phyloP scores from a whole-genome alignment of 1,284 basidiomycete species.

The Moesziomyces antarcticus region DNA sequence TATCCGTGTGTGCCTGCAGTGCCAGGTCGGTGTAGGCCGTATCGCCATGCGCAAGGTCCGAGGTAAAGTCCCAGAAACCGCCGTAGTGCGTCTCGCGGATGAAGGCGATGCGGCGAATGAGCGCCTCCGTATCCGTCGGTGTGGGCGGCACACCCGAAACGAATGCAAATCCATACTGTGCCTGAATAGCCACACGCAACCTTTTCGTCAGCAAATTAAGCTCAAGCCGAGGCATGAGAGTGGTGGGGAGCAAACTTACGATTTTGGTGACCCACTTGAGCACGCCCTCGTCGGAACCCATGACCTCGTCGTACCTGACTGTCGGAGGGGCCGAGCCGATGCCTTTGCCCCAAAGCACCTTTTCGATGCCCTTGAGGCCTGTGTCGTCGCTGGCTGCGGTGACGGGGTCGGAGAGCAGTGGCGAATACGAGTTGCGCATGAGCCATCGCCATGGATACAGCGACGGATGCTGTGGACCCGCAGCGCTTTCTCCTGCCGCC shows the following conservation, averaged over 20 bases:
- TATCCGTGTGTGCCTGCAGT: slow-evolving; percentile 92
- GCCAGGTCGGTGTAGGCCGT: slow-evolving; percentile 82
- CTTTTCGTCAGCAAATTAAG: background rate
- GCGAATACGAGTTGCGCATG: slow-evolving; percentile 79
- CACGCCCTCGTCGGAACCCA: slow-evolving; percentile 78
- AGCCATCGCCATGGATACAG: slow-evolving; percentile 90
- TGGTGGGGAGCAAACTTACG: slow-evolving; percentile 72
- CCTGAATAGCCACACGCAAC: slow-evolving; percentile 12
- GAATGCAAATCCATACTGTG: slow-evolving; percentile 85
- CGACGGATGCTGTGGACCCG: slow-evolving; percentile 73
- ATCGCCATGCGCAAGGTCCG: slow-evolving; percentile 89
- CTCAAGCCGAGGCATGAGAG: background rate
- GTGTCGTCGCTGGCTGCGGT: slow-evolving; percentile 71
- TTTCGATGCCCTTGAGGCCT: slow-evolving; percentile 35
- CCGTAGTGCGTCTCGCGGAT: slow-evolving; percentile 93
- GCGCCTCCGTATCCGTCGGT: slow-evolving; percentile 83
- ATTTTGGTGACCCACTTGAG: slow-evolving; percentile 85
- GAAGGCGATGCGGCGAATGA: slow-evolving; percentile 82
- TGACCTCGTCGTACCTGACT: slow-evolving; percentile 80
- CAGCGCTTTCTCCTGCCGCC: slow-evolving; percentile 1
- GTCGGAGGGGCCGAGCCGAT: slow-evolving; percentile 82
- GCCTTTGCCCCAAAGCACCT: slow-evolving; percentile 80
- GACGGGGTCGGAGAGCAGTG: slow-evolving; percentile 68
- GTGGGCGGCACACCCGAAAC: slow-evolving; percentile 83
- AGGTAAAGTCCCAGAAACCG: slow-evolving; percentile 96